Evolutionary conservation across 1,284 basidiomycete genomes (phyloP), one percentile per base, ranked within the genome.

Genomic region (Cryptococcus deneoformans): DNA sequence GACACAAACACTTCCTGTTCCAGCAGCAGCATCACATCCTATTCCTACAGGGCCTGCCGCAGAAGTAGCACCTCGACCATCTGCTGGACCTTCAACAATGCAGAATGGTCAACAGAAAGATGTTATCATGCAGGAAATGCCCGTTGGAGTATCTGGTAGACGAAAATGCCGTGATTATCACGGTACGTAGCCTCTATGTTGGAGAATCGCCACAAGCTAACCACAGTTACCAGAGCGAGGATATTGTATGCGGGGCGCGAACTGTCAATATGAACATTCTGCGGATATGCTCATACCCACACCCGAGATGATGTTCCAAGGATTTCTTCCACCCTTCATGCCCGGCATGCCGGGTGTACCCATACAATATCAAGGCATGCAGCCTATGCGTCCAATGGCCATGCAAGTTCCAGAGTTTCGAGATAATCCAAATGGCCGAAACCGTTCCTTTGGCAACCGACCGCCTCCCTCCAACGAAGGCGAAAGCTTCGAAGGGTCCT

Each of bases 231-330:
- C 65, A 93, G 90, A 92, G 71, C 86, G 86, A 62, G 92, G 94
- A 1, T 96, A 87, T 76, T 98, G 94, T 70, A 85, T 90, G 52
- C 86, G 93, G 35, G 94, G 94, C 42, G 86, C 84, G n/a, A 83
- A 83, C 60, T 98, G 94, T 82, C 92, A 90, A 72, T 97, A 85
- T 74, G 91, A 90, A 65, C 94, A 98, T 69, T 90, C 88, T 38
- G 87, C 88, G 24, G 76, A 77, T 58, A 67, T 72, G 6, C 71
- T 77, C 55, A 73, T 75, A 52, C 73, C 73, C 0, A 65, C 70
- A 10, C 81, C 84, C 12, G 82, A 75, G 62, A 76, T 78, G 75
- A 71, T 74, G 71, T 73, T 73, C 49, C 56, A 51, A 16, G 58
- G 59, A n/a, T 64, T 67, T 24, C 64, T 67, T 63, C 63, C 58